Evolutionary conservation across 768 basidiomycete species (phyloP), one percentile per base, ranked within the genome.

Genomic region (Clitopilus passeckerianus): DNA sequence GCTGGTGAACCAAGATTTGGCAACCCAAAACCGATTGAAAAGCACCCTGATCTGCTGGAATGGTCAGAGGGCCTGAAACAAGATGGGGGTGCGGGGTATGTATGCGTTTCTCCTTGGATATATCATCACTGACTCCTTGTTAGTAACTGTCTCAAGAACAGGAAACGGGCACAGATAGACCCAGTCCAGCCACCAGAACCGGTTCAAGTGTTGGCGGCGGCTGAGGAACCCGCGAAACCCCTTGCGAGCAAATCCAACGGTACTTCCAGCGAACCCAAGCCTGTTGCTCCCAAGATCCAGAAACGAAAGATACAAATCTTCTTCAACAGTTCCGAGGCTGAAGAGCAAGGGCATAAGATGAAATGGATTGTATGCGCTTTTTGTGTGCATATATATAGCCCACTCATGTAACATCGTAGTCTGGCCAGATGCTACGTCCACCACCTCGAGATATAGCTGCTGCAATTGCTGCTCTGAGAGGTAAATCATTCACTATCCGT

Each of bases 41-140:
- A 63, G 1, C 66, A 82, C 44, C 53, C 59, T 5, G 73, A 79
- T 27, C 64, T 90, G 22, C 64, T 64, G 4, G 68, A 72, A 54
- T 90, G 88, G 89, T 71, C 77, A 16, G 65, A 77, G 7, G 86
- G 84, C n/a, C 70, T 89, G 53, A 78, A 75, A 57, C 68, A 77
- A 50, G 75, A 78, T 35, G 86, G 85, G 34, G 85, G 86, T 50
- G 83, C 76, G 62, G 86, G 86, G 87, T 88, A 67, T 70, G 83
- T 76, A 34, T 46, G 35, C 46, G 22, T 27, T 54, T 44, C 20
- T 12, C 58, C 60, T 62, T 12, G 7, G 23, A 54, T 58, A 27
- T 0, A 52, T 43, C 27, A 41, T 57, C 54, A 23, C 30, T 60
- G 37, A 58, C 15, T 14, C 33, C 14, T 53, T 54, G 30, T 30